Evolutionary conservation across 305 asterid genomes (phyloP).

Genomic region (Fraxinus ornus): DNA sequence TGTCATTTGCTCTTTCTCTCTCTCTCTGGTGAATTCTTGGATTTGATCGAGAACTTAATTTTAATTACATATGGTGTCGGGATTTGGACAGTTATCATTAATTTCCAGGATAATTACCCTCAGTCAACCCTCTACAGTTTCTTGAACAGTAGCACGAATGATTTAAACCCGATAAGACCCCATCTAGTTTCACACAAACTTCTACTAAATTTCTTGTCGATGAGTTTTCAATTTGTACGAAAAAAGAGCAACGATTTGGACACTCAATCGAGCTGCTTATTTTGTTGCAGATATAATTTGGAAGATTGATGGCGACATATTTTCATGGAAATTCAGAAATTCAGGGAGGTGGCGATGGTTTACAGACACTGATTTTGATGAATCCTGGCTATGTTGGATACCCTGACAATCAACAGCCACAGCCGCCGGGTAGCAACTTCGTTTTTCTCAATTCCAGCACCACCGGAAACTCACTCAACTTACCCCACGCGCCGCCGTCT

Average conservation of each 20-base stretch:
- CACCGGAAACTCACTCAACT: constrained; percentile 27
- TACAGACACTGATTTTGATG: constrained; percentile 56
- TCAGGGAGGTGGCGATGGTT: constrained; percentile 45
- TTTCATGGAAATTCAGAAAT: constrained; percentile 50
- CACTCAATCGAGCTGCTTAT: neutral
- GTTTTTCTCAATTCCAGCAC: constrained; percentile 45
- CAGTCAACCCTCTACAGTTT: constrained; percentile 20
- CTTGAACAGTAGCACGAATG: constrained; percentile 23
- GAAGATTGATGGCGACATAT: constrained; percentile 43
- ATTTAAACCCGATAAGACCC: constrained; percentile 22
- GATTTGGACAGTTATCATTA: constrained; percentile 1
- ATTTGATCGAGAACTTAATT: neutral
- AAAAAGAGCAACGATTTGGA: neutral
- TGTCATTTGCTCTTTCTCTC: neutral
- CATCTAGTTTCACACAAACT: constrained; percentile 1
- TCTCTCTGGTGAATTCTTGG: neutral
- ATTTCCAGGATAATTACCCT: constrained; percentile 5
- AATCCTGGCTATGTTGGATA: constrained; percentile 50
- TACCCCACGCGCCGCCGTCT: constrained; percentile 43
- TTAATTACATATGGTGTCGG: constrained; percentile 12
- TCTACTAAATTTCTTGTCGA: neutral
- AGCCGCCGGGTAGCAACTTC: constrained; percentile 30
- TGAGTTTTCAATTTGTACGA: neutral
- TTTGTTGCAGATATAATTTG: neutral
- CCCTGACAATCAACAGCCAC: constrained; percentile 40